Conservation (phyloP, 164 flowering plant genomes). For the Macadamia integrifolia region DNA sequence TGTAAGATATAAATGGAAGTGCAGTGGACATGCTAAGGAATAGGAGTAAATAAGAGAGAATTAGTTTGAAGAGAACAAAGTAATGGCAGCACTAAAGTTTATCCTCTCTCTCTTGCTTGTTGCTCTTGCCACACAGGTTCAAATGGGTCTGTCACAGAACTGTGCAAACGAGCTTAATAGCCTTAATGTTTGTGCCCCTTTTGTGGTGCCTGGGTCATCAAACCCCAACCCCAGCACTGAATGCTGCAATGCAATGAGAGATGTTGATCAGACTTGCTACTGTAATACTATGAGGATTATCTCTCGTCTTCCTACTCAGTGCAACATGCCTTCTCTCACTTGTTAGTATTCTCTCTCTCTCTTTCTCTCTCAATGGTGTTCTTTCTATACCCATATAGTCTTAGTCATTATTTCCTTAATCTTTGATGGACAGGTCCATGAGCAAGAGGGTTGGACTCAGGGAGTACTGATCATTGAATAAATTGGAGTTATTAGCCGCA, state of each 20-base stretch:
- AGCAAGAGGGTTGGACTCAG: too few species aligned
- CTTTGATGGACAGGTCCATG: too few species aligned
- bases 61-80: too few species aligned
- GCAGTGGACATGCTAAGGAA: too few species aligned
- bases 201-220: constrained; percentile 39
- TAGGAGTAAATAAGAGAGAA: too few species aligned
- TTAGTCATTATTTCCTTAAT: too few species aligned
- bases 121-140: constrained; percentile 5
- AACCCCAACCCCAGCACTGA: constrained; percentile 26
- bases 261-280: constrained; percentile 36
- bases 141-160: constrained; percentile 12
- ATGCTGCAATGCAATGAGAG: constrained; percentile 50
- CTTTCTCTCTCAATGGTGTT: too few species aligned
- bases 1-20: too few species aligned
- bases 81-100: constrained; percentile 7
- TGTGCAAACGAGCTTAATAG: constrained; percentile 33
- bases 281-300: constrained; percentile 57
- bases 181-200: constrained; percentile 45
- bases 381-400: too few species aligned
- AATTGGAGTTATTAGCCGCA: too few species aligned
- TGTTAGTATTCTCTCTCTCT: constrained; percentile 21
- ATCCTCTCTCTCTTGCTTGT: constrained; percentile 1
- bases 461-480: too few species aligned
- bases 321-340: constrained; percentile 44
- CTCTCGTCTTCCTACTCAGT: constrained; percentile 42